A percentile compares a stretch with the other conserved stretches of the same genome.
These are phyloP conservation scores for Pascua guehoae DNA, from an alignment of 1,284 basidiomycete species.

Conservation along the genomic window DNA sequence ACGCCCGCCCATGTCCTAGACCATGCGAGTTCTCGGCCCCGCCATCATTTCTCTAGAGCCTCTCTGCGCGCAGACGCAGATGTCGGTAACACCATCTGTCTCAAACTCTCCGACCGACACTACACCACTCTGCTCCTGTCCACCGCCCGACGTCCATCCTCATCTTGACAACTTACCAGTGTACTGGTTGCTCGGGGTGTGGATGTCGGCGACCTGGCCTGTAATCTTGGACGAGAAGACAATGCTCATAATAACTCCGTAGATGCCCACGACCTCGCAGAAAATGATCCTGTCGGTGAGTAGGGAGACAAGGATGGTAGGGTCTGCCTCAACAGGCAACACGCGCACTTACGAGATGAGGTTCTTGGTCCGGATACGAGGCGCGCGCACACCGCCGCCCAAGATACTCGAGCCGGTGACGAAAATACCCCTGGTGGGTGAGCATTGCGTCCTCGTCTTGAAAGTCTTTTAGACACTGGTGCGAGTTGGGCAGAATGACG, in stretches of 20 bases:
- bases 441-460: not conserved
- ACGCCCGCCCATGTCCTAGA: too few species aligned
- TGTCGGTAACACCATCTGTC: too few species aligned
- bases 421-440: slow-evolving; percentile 86
- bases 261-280: slow-evolving; percentile 97
- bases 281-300: slow-evolving; percentile 77
- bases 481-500: slow-evolving; percentile 41
- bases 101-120: too few species aligned
- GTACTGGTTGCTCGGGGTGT: slow-evolving; percentile 81
- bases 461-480: not conserved
- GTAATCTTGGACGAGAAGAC: slow-evolving; percentile 80
- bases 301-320: not conserved
- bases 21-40: too few species aligned
- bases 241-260: slow-evolving; percentile 82
- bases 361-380: slow-evolving; percentile 95
- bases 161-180: slow-evolving; percentile 58
- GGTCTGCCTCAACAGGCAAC: not conserved
- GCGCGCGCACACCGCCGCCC: slow-evolving; percentile 89
- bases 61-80: not conserved
- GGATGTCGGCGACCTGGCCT: slow-evolving; percentile 63
- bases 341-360: slow-evolving; percentile 72
- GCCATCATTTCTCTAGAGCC: not conserved
- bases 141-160: too few species aligned
- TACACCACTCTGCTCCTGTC: too few species aligned
- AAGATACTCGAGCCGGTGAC: slow-evolving; percentile 92